phyloP scores from a whole-genome alignment of 148 eudicot genomes.

The Camellia granthamiana region DNA sequence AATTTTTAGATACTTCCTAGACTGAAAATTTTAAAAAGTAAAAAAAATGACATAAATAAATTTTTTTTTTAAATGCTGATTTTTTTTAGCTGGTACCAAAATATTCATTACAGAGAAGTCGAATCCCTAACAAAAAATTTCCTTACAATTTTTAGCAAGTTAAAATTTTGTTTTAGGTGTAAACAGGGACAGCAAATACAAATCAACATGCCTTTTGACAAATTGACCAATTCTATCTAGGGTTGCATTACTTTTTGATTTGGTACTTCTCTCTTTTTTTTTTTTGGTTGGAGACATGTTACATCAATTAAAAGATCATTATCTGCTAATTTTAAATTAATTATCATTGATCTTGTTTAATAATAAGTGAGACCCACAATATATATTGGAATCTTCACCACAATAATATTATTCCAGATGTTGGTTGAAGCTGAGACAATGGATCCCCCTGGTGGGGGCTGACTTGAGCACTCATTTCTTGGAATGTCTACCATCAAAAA shows the following conservation, averaged over 20 bases:
- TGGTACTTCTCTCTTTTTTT: neutral
- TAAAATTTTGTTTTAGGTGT: neutral
- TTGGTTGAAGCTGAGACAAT: conserved; percentile 47
- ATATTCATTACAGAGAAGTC: too few species aligned
- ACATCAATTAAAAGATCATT: conserved; percentile 14
- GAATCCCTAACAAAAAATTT: neutral
- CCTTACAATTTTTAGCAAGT: neutral
- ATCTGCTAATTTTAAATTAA: conserved; percentile 5
- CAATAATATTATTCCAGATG: conserved; percentile 41
- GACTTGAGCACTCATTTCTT: conserved; percentile 15
- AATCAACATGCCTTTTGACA: neutral
- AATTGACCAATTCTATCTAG: neutral
- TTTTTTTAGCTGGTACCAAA: too few species aligned
- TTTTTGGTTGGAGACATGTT: conserved; percentile 14
- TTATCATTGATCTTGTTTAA: conserved; percentile 10
- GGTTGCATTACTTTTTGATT: neutral
- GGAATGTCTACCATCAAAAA: neutral
- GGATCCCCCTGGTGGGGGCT: conserved; percentile 30
- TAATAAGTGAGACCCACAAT: conserved; percentile 26
- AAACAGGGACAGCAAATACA: neutral
- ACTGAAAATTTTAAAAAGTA: too few species aligned
- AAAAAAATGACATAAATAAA: too few species aligned
- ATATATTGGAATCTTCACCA: conserved; percentile 38
- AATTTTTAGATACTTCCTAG: too few species aligned
- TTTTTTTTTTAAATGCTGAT: too few species aligned